Conservation (phyloP, 352 stramenopile species). For the Phytopythium oedochilum region DNA sequence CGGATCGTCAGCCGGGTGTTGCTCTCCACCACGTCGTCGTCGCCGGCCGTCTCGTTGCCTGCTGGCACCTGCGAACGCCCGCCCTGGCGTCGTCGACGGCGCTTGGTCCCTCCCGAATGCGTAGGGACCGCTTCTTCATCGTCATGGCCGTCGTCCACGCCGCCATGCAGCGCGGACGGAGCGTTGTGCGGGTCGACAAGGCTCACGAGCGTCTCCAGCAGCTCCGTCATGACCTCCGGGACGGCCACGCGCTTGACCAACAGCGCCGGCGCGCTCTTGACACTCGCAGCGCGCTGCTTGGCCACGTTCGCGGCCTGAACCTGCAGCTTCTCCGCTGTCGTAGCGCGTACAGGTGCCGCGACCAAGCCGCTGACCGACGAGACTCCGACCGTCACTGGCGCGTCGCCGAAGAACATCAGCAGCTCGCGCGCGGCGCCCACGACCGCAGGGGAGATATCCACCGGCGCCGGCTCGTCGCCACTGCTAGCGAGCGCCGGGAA, state of each 20-base stretch:
- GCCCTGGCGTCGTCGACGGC: not conserved
- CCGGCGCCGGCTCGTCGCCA: not conserved
- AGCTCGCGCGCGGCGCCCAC: conserved; percentile 2
- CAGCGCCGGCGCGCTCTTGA: not conserved
- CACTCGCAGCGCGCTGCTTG: no score
- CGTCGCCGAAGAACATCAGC: conserved; percentile 14
- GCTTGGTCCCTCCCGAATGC: not conserved
- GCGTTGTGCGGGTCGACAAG: not conserved
- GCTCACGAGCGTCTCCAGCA: conserved; percentile 11
- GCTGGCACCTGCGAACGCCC: no score
- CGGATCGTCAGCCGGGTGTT: not conserved
- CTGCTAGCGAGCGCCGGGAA: conserved; percentile 3
- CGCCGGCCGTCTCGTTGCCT: not conserved
- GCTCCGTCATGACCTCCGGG: conserved; percentile 15
- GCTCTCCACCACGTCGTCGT: not conserved
- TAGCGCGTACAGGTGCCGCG: no score
- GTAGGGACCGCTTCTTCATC: not conserved
- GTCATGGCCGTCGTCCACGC: not conserved
- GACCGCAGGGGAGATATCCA: not conserved
- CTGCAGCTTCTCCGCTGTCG: no score
- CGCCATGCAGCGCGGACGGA: not conserved
- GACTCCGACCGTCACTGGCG: no score
- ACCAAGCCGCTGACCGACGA: no score
- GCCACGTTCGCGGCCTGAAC: no score
- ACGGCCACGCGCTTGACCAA: conserved; percentile 11